Evolutionary conservation across 192 early-diverging fungal genomes (phyloP).

Genomic region (Endogone sp.): DNA sequence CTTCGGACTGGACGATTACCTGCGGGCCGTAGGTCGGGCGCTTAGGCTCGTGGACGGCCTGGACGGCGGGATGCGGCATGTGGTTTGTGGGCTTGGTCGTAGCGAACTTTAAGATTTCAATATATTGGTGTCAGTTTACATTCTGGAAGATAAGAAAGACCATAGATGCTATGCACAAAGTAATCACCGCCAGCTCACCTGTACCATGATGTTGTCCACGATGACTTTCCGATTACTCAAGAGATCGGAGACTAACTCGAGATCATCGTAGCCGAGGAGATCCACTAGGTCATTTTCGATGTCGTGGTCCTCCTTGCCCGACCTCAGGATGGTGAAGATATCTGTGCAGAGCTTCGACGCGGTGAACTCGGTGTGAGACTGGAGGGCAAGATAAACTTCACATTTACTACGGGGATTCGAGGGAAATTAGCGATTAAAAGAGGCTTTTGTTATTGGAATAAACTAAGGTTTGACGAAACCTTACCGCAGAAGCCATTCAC

Average conservation of each 20-base stretch:
- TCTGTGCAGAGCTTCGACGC: conserved; percentile 58
- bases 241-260: conserved; percentile 64
- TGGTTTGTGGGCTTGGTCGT: conserved; percentile 15
- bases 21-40: conserved; percentile 56
- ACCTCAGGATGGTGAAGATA: conserved; percentile 67
- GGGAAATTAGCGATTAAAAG: not conserved
- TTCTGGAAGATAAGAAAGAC: not conserved
- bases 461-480: no score
- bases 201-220: conserved; percentile 55
- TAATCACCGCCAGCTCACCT: conserved; percentile 25
- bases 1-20: conserved; percentile 59
- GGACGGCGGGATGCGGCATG: not conserved
- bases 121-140: conserved; percentile 27
- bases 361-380: conserved; percentile 39
- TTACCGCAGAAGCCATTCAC: conserved; percentile 50
- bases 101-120: conserved; percentile 12
- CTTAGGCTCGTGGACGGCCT: conserved; percentile 6
- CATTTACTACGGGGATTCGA: conserved; percentile 41
- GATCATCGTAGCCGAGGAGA: conserved; percentile 66
- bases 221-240: conserved; percentile 53
- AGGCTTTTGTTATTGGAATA: no score
- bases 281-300: conserved; percentile 69
- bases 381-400: conserved; percentile 36
- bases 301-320: conserved; percentile 49
- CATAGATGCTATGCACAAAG: not conserved